Base-by-base conservation (phyloP, 768 basidiomycete genomes). In the Mycena amicta region DNA sequence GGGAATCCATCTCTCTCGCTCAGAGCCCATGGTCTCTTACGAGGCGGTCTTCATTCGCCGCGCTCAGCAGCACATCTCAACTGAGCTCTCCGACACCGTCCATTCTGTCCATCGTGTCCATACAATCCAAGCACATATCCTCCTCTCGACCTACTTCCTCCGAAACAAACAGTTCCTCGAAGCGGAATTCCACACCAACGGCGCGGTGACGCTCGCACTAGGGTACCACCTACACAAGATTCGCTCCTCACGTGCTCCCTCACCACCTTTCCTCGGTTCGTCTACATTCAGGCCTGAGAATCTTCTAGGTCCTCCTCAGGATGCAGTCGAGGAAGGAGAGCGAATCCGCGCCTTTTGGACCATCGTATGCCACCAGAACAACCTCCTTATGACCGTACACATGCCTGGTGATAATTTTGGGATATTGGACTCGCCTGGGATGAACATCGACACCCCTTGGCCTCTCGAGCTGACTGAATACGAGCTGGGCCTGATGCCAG, bases 381-480 rank as follows among this genome's bases (percentile, higher is more conserved):
- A 39, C 30, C 40, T 68, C 3, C 25, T 59, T 12, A 58, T 66
- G 53, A 60, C 64, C 11, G 6, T 61, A 5, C 59, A 58, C 1
- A 56, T 47, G 8, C 52, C 61, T 2, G 18, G 39, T 16, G 50
- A 56, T 40, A 61, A 52, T 56, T 49, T 68, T 16, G 57, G 65
- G 0, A 50, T 60, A 2, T 50, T 68, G 29, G 65, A 68, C 6
- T 53, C 56, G 18, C 62, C 67, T 18, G 50, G 50, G 11, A 16
- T 55, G 15, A 31, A 46, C 4, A 67, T 68, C 41, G 68, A 69
- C 54, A 67, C 68, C 4, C 68, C 68, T 2, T 69, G 66, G 66
- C 68, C 68, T 31, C 54, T 55, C 15, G 64, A 59, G 27, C 55
- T 62, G 11, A 51, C 27, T 1, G 59, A 63, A 11, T 67, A 60